Evolutionary conservation across 805 yeast species (phyloP), one percentile per base, ranked within the genome.

Genomic region (Candida fluviatilis): DNA sequence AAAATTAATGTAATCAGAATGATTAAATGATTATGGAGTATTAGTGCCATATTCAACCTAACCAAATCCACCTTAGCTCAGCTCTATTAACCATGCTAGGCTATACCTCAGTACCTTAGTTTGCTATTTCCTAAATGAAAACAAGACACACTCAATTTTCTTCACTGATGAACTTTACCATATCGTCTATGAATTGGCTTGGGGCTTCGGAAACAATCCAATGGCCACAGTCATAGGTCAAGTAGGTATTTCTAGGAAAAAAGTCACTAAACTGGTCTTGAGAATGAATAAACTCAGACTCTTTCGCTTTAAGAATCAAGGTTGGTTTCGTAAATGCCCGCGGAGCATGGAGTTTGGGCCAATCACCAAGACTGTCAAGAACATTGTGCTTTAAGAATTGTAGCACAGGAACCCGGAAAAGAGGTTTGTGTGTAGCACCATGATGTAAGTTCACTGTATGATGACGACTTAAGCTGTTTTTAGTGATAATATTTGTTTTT

Each of bases 171-270:
- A 50, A 49, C 19, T 34, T 30, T 8, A 34, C 38, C 39, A 54
- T 16, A 13, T 31, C 38, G 4, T 39, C 37, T n/a, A 57, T 49
- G 39, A 62, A 63, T 36, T 43, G 37, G n/a, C 43, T 38, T 10
- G 73, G 73, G 46, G 56, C 55, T 39, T 69, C 75, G 16, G 62
- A 57, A 15, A 66, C 63, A 5, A 71, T 45, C 62, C 72, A 65
- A 49, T 66, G 72, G 13, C 66, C 62, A 28, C 60, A 41, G 19
- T 63, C 55, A 24, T 53, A 57, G 18, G 50, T 51, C 17, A 43
- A 47, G 14, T 37, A 28, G 12, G 35, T 24, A 11, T 50, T 21
- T 23, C 57, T 25, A n/a, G 56, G 27, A 45, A 64, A 66, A 41
- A 57, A 58, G 4, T 36, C 31, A 1, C 51, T 48, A 38, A 64